Evolutionary conservation across 2,329 filamentous ascomycete genomes (phyloP).

Genomic region (Pochonia chlamydosporia): DNA sequence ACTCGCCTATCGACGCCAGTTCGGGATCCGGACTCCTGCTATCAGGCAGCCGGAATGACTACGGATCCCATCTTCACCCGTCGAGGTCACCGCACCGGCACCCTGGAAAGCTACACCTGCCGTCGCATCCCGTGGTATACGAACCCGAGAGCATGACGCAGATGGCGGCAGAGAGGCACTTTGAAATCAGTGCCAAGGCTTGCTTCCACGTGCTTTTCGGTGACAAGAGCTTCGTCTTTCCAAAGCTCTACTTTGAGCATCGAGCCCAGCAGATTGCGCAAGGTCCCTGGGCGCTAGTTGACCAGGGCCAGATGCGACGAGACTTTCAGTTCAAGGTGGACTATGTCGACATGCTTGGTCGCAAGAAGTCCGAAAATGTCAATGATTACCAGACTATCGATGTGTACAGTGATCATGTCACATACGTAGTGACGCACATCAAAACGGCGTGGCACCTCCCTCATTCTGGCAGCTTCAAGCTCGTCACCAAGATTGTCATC

Average conservation of each 20-base stretch:
- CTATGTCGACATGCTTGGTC: slow-evolving; percentile 59
- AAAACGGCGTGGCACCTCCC: slow-evolving; percentile 79
- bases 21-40: slow-evolving; percentile 34
- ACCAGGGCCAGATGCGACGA: slow-evolving; percentile 65
- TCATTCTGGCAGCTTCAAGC: slow-evolving; percentile 68
- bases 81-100: slow-evolving; percentile 28
- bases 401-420: slow-evolving; percentile 68
- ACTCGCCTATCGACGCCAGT: slow-evolving; percentile 53
- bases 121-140: slow-evolving; percentile 73
- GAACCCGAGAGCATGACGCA: slow-evolving; percentile 76
- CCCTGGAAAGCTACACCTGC: slow-evolving; percentile 72
- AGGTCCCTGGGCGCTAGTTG: slow-evolving; percentile 72
- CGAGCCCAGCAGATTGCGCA: slow-evolving; percentile 76
- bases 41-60: slow-evolving; percentile 24
- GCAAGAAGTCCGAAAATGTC: slow-evolving; percentile 55
- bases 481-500: slow-evolving; percentile 88
- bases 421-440: slow-evolving; percentile 57
- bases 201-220: slow-evolving; percentile 96
- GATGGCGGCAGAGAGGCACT: slow-evolving; percentile 71
- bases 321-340: slow-evolving; percentile 78
- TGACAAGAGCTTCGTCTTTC: slow-evolving; percentile 92
- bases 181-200: slow-evolving; percentile 87
- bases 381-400: slow-evolving; percentile 85
- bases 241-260: slow-evolving; percentile 80
- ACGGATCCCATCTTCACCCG: slow-evolving; percentile 29